Conservation (phyloP, 2,329 filamentous ascomycete genomes). For the Paraphoma chrysanthemicola region DNA sequence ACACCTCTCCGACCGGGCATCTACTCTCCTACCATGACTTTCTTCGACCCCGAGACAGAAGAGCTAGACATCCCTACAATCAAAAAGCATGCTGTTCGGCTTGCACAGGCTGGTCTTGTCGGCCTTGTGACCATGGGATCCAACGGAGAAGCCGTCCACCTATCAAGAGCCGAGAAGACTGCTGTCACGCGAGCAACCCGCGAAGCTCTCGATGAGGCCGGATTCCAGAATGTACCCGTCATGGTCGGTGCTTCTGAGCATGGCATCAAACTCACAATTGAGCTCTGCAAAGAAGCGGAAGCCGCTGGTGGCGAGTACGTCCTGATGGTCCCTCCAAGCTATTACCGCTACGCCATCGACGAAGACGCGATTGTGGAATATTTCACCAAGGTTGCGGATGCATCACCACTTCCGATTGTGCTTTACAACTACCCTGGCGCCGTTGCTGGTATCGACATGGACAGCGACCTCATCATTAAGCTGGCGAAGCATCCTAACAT, state of each 20-base stretch:
- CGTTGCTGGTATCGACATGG: slow-evolving; percentile 86
- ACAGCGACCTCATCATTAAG: slow-evolving; percentile 83
- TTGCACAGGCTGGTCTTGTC: slow-evolving; percentile 78
- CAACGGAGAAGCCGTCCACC: slow-evolving; percentile 88
- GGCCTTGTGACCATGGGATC: slow-evolving; percentile 89
- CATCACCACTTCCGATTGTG: slow-evolving; percentile 76
- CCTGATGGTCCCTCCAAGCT: slow-evolving; percentile 80
- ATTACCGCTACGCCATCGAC: slow-evolving; percentile 80
- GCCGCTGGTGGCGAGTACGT: slow-evolving; percentile 80
- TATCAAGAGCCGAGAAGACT: slow-evolving; percentile 77
- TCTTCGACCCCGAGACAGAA: slow-evolving; percentile 84
- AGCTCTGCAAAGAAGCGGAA: slow-evolving; percentile 71
- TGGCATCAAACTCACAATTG: slow-evolving; percentile 80
- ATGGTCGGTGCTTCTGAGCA: slow-evolving; percentile 84
- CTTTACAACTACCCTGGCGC: slow-evolving; percentile 93
- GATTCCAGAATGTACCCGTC: slow-evolving; percentile 77
- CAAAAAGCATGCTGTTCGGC: slow-evolving; percentile 79
- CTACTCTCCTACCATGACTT: slow-evolving; percentile 89
- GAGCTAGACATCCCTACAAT: slow-evolving; percentile 82
- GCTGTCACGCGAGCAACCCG: slow-evolving; percentile 79
- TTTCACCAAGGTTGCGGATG: slow-evolving; percentile 77
- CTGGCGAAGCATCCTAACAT: slow-evolving; percentile 84
- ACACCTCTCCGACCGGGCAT: slow-evolving; percentile 79
- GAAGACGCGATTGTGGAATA: slow-evolving; percentile 76
- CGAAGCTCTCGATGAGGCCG: slow-evolving; percentile 81